phyloP scores from a whole-genome alignment of 2,329 filamentous ascomycete species.

The Xylaria sp. region DNA sequence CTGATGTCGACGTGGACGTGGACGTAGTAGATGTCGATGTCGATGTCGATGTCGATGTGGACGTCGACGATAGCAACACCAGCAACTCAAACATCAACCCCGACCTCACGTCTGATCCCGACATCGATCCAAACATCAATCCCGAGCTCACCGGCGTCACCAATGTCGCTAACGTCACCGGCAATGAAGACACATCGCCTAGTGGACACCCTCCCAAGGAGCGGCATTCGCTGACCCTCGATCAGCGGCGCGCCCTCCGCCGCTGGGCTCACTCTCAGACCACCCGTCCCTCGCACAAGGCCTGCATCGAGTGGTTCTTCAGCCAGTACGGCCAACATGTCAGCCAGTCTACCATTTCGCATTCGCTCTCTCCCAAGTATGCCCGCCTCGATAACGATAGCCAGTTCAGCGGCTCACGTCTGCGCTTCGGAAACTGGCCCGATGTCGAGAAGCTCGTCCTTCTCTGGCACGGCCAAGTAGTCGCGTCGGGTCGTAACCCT shows the following conservation, averaged over 20 bases:
- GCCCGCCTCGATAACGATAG: conserved; percentile 69
- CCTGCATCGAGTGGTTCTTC: conserved; percentile 72
- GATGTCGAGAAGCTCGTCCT: conserved; percentile 85
- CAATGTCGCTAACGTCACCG: conserved; percentile 20
- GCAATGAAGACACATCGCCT: conserved; percentile 37
- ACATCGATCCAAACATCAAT: conserved; percentile 26
- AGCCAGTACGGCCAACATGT: conserved; percentile 67
- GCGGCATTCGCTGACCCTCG: conserved; percentile 69
- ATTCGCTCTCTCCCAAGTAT: conserved; percentile 70
- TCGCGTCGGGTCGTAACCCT: conserved; percentile 64
- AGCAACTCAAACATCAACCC: conserved; percentile 32
- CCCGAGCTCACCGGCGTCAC: conserved; percentile 37
- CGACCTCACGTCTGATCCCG: conserved; percentile 24
- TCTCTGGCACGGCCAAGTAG: conserved; percentile 65
- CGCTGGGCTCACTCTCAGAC: conserved; percentile 68
- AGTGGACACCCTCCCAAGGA: conserved; percentile 53
- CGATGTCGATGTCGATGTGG: conserved; percentile 12
- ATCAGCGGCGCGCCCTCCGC: conserved; percentile 69
- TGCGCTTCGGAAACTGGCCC: conserved; percentile 72
- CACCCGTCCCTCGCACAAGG: conserved; percentile 67
- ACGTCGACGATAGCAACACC: conserved; percentile 32
- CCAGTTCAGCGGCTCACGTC: conserved; percentile 69
- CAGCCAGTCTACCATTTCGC: conserved; percentile 71
- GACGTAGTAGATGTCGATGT: conserved; percentile 21
- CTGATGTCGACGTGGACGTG: conserved; percentile 16